Conservation (phyloP, 345 rosid species). For the Litchi chinensis region DNA sequence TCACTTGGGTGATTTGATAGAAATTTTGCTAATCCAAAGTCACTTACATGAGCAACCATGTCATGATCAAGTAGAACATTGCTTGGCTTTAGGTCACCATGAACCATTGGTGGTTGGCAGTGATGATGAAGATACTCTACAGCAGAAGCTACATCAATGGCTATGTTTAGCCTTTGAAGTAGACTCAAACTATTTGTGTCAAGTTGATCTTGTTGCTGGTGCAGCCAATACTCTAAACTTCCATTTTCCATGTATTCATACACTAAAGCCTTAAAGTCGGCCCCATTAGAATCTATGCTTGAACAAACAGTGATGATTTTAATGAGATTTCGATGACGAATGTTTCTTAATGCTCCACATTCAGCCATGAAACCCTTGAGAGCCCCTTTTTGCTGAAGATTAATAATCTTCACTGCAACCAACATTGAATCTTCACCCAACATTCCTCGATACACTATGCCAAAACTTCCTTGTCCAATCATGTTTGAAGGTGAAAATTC, state of each 20-base stretch:
- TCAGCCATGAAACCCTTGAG: conserved; percentile 47
- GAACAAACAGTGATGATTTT: conserved; percentile 41
- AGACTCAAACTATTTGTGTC: conserved; percentile 10
- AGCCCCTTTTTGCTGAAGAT: conserved; percentile 40
- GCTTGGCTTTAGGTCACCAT: conserved; percentile 28
- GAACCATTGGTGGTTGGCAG: conserved; percentile 25
- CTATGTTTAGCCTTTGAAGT: conserved; percentile 22
- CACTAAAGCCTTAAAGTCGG: conserved; percentile 29
- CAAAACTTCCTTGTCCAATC: conserved; percentile 33
- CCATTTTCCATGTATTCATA: conserved; percentile 32
- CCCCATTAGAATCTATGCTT: not conserved
- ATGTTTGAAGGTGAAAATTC: conserved; percentile 29
- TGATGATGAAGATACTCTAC: conserved; percentile 30
- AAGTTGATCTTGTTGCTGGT: not conserved
- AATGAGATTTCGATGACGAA: conserved; percentile 48
- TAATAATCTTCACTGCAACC: conserved; percentile 39
- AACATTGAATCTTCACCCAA: conserved; percentile 9
- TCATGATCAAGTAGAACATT: conserved; percentile 27
- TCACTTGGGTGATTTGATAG: not conserved
- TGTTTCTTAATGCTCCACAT: conserved; percentile 38
- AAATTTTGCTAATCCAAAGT: conserved; percentile 26
- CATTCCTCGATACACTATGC: conserved; percentile 33
- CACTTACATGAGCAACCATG: conserved; percentile 23
- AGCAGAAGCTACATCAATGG: conserved; percentile 21
- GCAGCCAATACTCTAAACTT: conserved; percentile 24